Evolutionary conservation across 768 basidiomycete species (phyloP).

Genomic region (Boletus rex-veris): DNA sequence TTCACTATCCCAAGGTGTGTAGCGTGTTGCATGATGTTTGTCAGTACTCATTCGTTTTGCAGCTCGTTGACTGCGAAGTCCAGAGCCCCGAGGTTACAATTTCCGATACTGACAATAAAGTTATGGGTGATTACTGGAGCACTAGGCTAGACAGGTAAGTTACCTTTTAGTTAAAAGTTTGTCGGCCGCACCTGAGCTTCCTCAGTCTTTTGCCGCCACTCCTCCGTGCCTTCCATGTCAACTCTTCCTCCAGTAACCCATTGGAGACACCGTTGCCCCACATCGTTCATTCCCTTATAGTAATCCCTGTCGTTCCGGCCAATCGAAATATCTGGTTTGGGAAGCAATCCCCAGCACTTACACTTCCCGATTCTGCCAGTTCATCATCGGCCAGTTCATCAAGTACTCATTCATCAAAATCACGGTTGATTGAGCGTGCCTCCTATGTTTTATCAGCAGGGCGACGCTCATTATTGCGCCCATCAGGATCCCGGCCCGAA

Average conservation of each 20-base stretch:
- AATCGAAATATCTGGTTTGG: slow-evolving; percentile 65
- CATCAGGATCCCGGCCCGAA: slow-evolving; percentile 41
- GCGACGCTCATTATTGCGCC: slow-evolving; percentile 39
- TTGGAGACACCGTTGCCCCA: slow-evolving; percentile 75
- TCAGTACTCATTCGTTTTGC: background rate
- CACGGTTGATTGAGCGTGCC: slow-evolving; percentile 26
- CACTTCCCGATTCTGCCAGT: slow-evolving; percentile 37
- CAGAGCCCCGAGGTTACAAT: slow-evolving; percentile 28
- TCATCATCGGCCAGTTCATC: slow-evolving; percentile 26
- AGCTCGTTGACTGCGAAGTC: slow-evolving; percentile 45
- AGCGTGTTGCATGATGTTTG: background rate
- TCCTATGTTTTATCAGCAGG: slow-evolving; percentile 28
- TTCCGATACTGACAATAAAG: slow-evolving; percentile 34
- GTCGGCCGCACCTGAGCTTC: background rate
- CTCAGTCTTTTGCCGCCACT: slow-evolving; percentile 63
- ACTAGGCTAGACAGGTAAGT: slow-evolving; percentile 66
- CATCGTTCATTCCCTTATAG: slow-evolving; percentile 77
- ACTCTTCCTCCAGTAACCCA: slow-evolving; percentile 60
- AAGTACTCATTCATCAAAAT: slow-evolving; percentile 4
- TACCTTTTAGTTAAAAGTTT: background rate
- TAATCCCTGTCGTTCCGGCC: slow-evolving; percentile 61
- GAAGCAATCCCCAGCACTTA: slow-evolving; percentile 33
- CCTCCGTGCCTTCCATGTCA: slow-evolving; percentile 63
- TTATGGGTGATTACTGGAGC: slow-evolving; percentile 76
- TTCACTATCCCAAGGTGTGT: slow-evolving; percentile 75